phyloP scores from a whole-genome alignment of 106 monocot species.

The Dioscorea dumetorum region DNA sequence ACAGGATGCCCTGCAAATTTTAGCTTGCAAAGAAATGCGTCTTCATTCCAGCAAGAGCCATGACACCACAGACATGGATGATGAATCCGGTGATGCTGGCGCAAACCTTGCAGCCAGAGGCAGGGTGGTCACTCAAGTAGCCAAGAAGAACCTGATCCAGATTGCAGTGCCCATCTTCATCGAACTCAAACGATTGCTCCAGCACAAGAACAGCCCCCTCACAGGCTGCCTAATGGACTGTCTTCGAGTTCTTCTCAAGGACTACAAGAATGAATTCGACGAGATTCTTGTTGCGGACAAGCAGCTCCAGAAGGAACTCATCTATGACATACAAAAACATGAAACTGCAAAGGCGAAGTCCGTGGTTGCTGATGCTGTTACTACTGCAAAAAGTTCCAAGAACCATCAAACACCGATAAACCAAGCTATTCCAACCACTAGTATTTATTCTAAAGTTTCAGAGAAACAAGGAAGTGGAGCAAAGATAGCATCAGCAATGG shows the following conservation, averaged over 20 bases:
- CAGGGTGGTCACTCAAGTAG: slow-evolving; percentile 71
- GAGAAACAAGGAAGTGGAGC: slow-evolving; percentile 27
- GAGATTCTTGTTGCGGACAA: slow-evolving; percentile 90
- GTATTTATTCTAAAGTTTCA: slow-evolving; percentile 21
- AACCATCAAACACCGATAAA: slow-evolving; percentile 16
- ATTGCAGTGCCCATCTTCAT: slow-evolving; percentile 90
- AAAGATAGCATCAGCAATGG: slow-evolving; percentile 39
- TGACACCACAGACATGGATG: slow-evolving; percentile 53
- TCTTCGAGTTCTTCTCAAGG: slow-evolving; percentile 70
- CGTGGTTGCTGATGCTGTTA: slow-evolving; percentile 25
- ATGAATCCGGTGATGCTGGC: slow-evolving; percentile 40
- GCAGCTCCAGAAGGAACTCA: slow-evolving; percentile 91
- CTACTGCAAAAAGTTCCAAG: slow-evolving; percentile 11
- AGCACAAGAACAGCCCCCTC: slow-evolving; percentile 87
- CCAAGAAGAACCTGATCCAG: slow-evolving; percentile 91
- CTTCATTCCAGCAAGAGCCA: slow-evolving; percentile 36
- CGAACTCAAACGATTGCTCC: slow-evolving; percentile 77
- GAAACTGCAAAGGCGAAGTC: slow-evolving; percentile 51
- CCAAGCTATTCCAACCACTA: not conserved
- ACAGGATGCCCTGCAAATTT: slow-evolving; percentile 76
- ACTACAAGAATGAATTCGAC: slow-evolving; percentile 89
- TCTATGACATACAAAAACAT: slow-evolving; percentile 86
- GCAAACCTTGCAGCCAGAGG: slow-evolving; percentile 43
- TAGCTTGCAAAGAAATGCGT: slow-evolving; percentile 92
- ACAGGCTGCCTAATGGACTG: slow-evolving; percentile 91